phyloP scores from a whole-genome alignment of 495 filamentous ascomycete species.

The Ramalina intermedia region DNA sequence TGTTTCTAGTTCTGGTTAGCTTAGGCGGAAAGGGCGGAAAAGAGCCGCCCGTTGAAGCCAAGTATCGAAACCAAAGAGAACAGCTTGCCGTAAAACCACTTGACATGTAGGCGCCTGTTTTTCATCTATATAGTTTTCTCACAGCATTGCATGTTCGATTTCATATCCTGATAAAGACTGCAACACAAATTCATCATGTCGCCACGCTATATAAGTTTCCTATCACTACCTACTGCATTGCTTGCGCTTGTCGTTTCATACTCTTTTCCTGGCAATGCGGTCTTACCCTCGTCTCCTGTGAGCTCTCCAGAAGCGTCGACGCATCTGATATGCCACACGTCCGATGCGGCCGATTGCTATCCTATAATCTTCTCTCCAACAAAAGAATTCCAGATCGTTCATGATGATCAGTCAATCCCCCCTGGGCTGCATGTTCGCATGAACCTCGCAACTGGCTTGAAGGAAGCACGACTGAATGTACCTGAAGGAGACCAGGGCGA shows the following conservation, averaged over 20 bases:
- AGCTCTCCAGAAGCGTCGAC: slow-evolving; percentile 14
- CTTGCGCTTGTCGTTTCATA: neutral
- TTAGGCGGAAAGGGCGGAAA: too few relatives aligned
- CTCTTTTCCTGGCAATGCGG: neutral
- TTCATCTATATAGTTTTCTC: too few relatives aligned
- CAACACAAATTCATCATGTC: neutral
- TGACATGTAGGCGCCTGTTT: too few relatives aligned
- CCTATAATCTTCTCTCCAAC: slow-evolving; percentile 47
- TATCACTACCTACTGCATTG: neutral
- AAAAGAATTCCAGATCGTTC: slow-evolving; percentile 43
- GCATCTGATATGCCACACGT: slow-evolving; percentile 50
- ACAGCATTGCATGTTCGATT: too few relatives aligned
- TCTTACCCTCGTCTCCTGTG: neutral
- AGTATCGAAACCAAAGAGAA: too few relatives aligned
- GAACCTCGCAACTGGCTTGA: slow-evolving; percentile 44
- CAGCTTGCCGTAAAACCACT: too few relatives aligned
- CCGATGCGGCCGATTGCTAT: slow-evolving; percentile 45
- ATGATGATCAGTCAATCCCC: slow-evolving; percentile 49
- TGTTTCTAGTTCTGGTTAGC: too few relatives aligned
- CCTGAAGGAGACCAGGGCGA: slow-evolving; percentile 13
- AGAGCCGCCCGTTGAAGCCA: neutral
- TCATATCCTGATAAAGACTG: too few relatives aligned
- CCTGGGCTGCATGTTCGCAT: slow-evolving; percentile 48
- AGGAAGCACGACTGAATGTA: slow-evolving; percentile 40
- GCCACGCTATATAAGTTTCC: neutral